Evolutionary conservation across 2,329 filamentous ascomycete genomes (phyloP).

Genomic region (Neonectria magnoliae): DNA sequence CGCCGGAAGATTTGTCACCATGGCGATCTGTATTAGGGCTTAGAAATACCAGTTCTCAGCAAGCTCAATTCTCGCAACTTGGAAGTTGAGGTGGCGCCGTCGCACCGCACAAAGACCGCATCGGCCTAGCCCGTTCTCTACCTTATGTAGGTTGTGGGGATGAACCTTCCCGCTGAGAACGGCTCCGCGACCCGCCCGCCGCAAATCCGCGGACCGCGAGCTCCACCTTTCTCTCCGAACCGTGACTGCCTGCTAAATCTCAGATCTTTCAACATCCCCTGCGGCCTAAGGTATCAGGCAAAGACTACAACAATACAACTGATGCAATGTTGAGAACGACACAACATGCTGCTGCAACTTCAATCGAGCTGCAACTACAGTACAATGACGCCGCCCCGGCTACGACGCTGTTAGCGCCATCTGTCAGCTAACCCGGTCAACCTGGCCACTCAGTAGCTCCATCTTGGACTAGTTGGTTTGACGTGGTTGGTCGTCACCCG

Average conservation of each 20-base stretch:
- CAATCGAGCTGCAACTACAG: not conserved
- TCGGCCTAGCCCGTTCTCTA: not conserved
- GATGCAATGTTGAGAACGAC: not conserved
- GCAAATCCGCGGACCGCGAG: not conserved
- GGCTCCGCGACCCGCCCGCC: not conserved
- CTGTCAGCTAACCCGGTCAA: not conserved
- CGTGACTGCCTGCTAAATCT: not conserved
- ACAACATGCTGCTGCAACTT: not conserved
- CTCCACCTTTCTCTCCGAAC: not conserved
- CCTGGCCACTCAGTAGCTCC: not conserved
- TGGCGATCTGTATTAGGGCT: not conserved
- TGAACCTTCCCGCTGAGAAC: not conserved
- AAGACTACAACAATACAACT: not conserved
- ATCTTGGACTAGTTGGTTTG: not conserved
- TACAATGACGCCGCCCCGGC: not conserved
- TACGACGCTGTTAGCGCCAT: not conserved
- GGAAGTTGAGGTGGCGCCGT: no score
- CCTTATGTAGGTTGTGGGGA: not conserved
- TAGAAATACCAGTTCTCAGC: not conserved
- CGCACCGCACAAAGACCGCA: not conserved
- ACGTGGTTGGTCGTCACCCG: conserved; percentile 7
- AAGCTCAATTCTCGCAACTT: not conserved
- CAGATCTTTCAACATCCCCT: not conserved
- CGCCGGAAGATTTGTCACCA: not conserved
- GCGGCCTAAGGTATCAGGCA: not conserved